These are phyloP conservation scores for Thermothielavioides terrestris DNA, from an alignment of 495 filamentous ascomycete species.

Conservation along the genomic window DNA sequence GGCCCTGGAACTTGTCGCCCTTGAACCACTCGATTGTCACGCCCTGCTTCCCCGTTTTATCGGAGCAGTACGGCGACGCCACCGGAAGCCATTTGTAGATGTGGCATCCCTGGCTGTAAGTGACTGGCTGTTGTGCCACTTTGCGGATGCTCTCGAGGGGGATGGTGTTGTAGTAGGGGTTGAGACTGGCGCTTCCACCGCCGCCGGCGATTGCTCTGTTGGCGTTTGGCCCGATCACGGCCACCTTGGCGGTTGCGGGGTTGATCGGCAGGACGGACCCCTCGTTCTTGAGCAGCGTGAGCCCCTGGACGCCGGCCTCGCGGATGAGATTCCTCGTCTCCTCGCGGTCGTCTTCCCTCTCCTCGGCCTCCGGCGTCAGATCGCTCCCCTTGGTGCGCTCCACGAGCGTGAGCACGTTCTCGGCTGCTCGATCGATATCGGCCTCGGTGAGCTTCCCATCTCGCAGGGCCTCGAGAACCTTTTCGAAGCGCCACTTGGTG, in stretches of 20 bases:
- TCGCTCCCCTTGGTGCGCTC: constrained; percentile 55
- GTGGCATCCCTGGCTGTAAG: constrained; percentile 47
- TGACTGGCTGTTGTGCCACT: constrained; percentile 39
- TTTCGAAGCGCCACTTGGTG: constrained; percentile 60
- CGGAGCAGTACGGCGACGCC: constrained; percentile 49
- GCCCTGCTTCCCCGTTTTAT: constrained; percentile 46
- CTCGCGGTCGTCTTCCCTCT: constrained; percentile 54
- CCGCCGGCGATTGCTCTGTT: constrained; percentile 70
- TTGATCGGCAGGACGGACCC: constrained; percentile 57
- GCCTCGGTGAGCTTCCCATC: constrained; percentile 47
- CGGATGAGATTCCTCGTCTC: constrained; percentile 62
- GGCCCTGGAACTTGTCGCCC: constrained; percentile 52
- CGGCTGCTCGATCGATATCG: constrained; percentile 44
- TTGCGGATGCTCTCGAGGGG: constrained; percentile 48
- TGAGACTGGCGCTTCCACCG: constrained; percentile 70
- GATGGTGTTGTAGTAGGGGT: constrained; percentile 65
- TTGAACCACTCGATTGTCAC: constrained; percentile 56
- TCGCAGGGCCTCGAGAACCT: constrained; percentile 52
- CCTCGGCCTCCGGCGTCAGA: constrained; percentile 50
- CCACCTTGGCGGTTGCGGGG: constrained; percentile 50
- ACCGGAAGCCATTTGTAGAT: constrained; percentile 59
- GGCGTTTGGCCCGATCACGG: constrained; percentile 78
- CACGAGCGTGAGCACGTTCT: constrained; percentile 60
- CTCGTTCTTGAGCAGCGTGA: constrained; percentile 75
- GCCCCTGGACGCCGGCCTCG: constrained; percentile 58